Conservation (phyloP, 1,284 basidiomycete genomes). For the Ceratobasidium sp. region DNA sequence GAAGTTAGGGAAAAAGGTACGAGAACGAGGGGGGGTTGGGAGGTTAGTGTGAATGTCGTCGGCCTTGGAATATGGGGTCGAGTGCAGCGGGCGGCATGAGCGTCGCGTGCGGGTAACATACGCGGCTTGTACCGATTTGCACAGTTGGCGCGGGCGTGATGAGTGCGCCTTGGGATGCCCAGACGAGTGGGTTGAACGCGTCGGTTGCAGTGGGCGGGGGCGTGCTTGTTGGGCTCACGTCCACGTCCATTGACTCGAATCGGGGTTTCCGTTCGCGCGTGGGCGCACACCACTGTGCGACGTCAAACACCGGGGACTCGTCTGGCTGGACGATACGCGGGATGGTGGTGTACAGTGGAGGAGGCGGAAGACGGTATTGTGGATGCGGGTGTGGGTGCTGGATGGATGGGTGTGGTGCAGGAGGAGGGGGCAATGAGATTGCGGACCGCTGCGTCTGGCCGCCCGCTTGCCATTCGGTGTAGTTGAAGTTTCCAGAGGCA, state of each 20-base stretch:
- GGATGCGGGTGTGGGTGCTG: constrained; percentile 15
- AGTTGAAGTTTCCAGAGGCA: constrained; percentile 19
- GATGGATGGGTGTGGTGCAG: constrained; percentile 17
- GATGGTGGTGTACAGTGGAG: background rate
- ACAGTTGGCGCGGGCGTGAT: constrained; percentile 30
- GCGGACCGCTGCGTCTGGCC: constrained; percentile 8
- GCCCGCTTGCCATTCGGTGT: constrained; percentile 30
- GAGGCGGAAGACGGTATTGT: background rate
- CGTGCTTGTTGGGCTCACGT: constrained; percentile 18
- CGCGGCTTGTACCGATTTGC: constrained; percentile 4
- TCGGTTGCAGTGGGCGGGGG: constrained; percentile 23
- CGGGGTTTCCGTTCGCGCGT: constrained; percentile 17
- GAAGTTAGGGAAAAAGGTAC: background rate
- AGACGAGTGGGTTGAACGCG: constrained; percentile 28
- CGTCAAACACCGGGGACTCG: constrained; percentile 33
- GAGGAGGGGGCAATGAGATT: constrained; percentile 19
- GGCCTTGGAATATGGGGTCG: constrained; percentile 37
- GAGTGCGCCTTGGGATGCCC: constrained; percentile 33
- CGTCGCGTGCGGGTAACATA: constrained; percentile 34
- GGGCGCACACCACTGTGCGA: constrained; percentile 25
- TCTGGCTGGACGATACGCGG: background rate
- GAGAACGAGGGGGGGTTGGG: background rate
- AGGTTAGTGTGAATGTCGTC: constrained; percentile 27
- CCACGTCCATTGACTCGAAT: constrained; percentile 6
- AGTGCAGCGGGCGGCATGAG: constrained; percentile 25